Base-by-base conservation (phyloP, 2,329 filamentous ascomycete genomes). In the Scedosporium minutisporum region DNA sequence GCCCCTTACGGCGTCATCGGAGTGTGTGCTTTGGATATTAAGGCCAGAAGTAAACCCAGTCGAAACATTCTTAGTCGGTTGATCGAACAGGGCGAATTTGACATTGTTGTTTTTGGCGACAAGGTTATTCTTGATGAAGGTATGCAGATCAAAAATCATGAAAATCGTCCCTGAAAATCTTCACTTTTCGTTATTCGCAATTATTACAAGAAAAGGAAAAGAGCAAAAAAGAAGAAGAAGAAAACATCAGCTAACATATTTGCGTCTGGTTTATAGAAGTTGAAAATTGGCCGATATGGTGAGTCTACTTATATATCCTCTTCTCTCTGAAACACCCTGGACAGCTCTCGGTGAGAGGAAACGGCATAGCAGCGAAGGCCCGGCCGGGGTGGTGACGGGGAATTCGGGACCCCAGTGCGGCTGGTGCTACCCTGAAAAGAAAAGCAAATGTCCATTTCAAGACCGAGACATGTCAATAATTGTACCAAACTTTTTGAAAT, bases 51-150 rank as follows among this genome's bases (percentile, higher is more conserved):
- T 80, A 97, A 97, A 75, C 95, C 95, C 1, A 97, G 93, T 71
- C 85, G 96, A 67, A 97, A 96, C 71, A 99, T 99, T 68, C 78
- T 99, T 64, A 97, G 96, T 71, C 86, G 93, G 60, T 81, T 99
- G 21, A 93, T 97, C 67, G 86, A 90, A 41, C 93, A 96, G 67
- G 86, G 88, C 59, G 93, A 97, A 69, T 97, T 99, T 70, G 93
- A 99, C 70, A 93, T 97, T 25, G 88, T 96, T 65, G 93, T 99
- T 12, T 99, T 99, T 77, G 96, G 95, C 58, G 95, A 99, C 78
- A 99, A 99, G 76, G 93, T 97, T 53, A 99, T 99, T 68, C 81
- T 99, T 42, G 95, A 99, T 71, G 95, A 99, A 83, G 83, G 84
- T 85, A 68, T 68, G 80, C 71, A 48, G 6, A 51, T 4, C 42